Evolutionary conservation across 2,329 filamentous ascomycete species (phyloP), one percentile per base, ranked within the genome.

Genomic region (Chlorencoelia australis): DNA sequence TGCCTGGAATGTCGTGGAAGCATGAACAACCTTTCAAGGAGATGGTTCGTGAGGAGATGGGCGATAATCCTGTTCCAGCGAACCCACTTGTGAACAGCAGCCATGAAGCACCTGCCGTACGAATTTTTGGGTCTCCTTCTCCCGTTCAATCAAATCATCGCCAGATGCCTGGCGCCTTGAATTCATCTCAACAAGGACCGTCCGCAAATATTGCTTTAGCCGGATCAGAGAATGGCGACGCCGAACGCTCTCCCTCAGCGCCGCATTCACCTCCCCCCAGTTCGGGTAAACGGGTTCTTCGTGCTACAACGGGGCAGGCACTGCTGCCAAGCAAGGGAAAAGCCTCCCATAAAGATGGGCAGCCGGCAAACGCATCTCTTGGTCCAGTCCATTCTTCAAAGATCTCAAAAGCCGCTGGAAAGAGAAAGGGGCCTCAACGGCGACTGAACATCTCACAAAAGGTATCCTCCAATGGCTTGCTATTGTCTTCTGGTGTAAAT

Each of bases 1-100:
- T 55, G 38, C 53, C 49, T 42, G 51, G 52, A 30, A 54, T 55
- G 48, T 50, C 47, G 36, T 56, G 49, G 51, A 55, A 52, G 47
- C 48, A 53, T 49, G 49, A 55, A 50, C 30, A 48, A 38, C 48
- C 46, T 34, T 35, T 40, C 13, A 44, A 47, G 28, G 37, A 47
- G 16, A 10, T 13, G 8, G 8, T 8, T 6, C 7, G 4, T 3
- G 14, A 33, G 4, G 20, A 25, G 14, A 16, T 24, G 21, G 21
- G 21, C 21, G 21, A 14, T 28, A 2, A 7, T 28, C 33, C 24
- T 27, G 15, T 44, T 46, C 36, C 28, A 42, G 36, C 37, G 39
- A 46, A 41, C 33, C 35, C 39, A 26, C 36, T 46, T 30, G 32
- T 35, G 31, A 47, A 47, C 35, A 33, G 36, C 18, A 47, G 30